Evolutionary conservation across 1,284 basidiomycete genomes (phyloP).

Genomic region (Somion occarium): DNA sequence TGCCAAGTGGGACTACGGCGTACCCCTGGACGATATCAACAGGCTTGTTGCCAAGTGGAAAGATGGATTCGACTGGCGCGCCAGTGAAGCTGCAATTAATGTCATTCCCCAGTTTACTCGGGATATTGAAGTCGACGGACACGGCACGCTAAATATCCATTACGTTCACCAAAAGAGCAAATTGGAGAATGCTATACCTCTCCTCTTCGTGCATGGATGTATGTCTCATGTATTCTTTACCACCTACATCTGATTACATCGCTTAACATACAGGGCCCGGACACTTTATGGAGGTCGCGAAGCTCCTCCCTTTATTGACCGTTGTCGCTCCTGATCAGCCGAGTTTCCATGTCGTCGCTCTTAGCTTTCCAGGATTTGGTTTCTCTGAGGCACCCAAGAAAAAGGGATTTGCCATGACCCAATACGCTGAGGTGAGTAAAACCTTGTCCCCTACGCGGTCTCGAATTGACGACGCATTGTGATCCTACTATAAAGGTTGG

Average conservation of each 20-base stretch:
- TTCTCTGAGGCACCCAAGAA: conserved; percentile 31
- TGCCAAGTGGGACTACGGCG: conserved; percentile 42
- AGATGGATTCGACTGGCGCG: conserved; percentile 43
- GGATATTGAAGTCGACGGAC: conserved; percentile 38
- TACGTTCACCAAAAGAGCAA: conserved; percentile 46
- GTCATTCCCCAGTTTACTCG: conserved; percentile 43
- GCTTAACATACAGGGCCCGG: conserved; percentile 32
- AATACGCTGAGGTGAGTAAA: conserved; percentile 23
- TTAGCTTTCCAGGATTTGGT: conserved; percentile 38
- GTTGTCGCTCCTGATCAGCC: conserved; percentile 21
- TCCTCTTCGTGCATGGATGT: conserved; percentile 54
- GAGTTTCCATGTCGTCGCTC: conserved; percentile 42
- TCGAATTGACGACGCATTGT: not conserved
- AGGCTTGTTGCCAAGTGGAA: conserved; percentile 40
- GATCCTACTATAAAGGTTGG: conserved; percentile 24
- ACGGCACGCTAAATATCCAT: conserved; percentile 41
- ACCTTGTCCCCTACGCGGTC: not conserved
- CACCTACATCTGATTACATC: not conserved
- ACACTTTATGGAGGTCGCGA: conserved; percentile 37
- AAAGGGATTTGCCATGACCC: conserved; percentile 30
- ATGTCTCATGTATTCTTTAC: conserved; percentile 16
- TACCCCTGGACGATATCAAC: conserved; percentile 39
- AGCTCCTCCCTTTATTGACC: conserved; percentile 26
- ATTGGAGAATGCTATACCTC: conserved; percentile 38
- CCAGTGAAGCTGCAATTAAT: conserved; percentile 40